Conservation (phyloP, 108 stramenopile genomes). For the Cyclotella atomus region DNA sequence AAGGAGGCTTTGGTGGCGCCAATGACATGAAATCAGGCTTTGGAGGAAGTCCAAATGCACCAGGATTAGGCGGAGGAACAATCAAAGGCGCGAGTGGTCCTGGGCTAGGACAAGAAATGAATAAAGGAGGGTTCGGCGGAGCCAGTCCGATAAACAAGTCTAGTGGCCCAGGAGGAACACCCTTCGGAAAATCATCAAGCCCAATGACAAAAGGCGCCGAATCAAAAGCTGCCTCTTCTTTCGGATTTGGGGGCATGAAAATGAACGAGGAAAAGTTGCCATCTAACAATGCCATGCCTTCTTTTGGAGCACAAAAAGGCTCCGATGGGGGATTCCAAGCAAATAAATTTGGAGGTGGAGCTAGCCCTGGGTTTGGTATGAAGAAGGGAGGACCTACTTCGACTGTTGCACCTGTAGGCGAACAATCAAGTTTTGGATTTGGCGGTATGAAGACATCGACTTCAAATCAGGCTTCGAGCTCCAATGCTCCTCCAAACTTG, state of each 20-base stretch:
- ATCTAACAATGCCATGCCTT: neutral
- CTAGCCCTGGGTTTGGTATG: neutral
- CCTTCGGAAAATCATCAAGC: neutral
- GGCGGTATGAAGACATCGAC: conserved; percentile 2
- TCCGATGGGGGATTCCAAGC: too few species aligned
- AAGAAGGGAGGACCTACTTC: neutral
- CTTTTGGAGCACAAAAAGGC: neutral
- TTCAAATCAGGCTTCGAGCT: neutral
- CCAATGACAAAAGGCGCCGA: neutral
- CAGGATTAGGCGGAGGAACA: neutral
- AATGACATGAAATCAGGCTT: neutral
- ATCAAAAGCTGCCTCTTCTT: neutral
- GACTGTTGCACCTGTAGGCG: neutral
- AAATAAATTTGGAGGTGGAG: too few species aligned
- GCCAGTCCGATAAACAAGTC: neutral
- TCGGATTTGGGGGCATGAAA: neutral
- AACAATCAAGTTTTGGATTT: conserved; percentile 4
- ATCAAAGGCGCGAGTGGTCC: neutral
- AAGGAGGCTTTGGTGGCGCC: neutral
- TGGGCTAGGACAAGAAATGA: neutral
- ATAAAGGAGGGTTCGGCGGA: neutral
- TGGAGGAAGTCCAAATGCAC: neutral
- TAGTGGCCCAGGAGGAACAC: neutral
- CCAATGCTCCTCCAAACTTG: neutral
- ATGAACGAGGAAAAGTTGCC: neutral